Conservation (phyloP, 768 basidiomycete species). For the Leccinum obscurum region DNA sequence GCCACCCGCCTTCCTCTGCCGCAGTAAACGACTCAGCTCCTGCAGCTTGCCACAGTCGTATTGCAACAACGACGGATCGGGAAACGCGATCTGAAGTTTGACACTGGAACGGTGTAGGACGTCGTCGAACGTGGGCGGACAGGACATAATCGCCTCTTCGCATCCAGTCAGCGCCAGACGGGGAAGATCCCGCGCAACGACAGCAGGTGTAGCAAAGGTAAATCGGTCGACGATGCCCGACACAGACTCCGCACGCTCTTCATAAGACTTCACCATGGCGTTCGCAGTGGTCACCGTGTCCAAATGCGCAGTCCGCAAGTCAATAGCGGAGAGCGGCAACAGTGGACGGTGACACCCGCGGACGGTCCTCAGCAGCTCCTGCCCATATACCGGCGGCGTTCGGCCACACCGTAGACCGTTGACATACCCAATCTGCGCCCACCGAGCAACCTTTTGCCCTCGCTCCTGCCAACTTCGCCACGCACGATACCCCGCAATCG, state of each 20-base stretch:
- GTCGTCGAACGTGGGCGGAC: slow-evolving; percentile 57
- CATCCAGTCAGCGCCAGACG: slow-evolving; percentile 55
- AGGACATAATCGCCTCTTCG: slow-evolving; percentile 26
- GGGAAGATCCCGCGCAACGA: slow-evolving; percentile 74
- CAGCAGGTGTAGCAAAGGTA: slow-evolving; percentile 78
- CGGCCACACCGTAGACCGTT: slow-evolving; percentile 69
- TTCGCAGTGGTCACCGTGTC: slow-evolving; percentile 45
- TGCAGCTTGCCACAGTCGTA: slow-evolving; percentile 98
- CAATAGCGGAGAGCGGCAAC: slow-evolving; percentile 48
- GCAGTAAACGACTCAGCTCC: slow-evolving; percentile 72
- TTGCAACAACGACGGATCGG: slow-evolving; percentile 84
- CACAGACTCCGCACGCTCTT: slow-evolving; percentile 55
- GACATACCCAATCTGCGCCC: slow-evolving; percentile 70
- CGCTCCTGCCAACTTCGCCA: slow-evolving; percentile 52
- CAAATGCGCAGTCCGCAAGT: slow-evolving; percentile 40
- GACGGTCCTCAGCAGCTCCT: slow-evolving; percentile 46
- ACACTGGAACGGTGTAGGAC: slow-evolving; percentile 72
- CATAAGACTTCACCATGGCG: slow-evolving; percentile 62
- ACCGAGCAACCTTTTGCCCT: slow-evolving; percentile 53
- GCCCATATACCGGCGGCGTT: slow-evolving; percentile 47
- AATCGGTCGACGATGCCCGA: slow-evolving; percentile 61
- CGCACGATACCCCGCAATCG: slow-evolving; percentile 66
- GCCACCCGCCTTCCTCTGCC: slow-evolving; percentile 82
- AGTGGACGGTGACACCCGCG: slow-evolving; percentile 45
- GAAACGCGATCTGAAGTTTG: slow-evolving; percentile 91